Evolutionary conservation across 805 yeast genomes (phyloP).

Genomic region (Cyberlindnera mycetangii): DNA sequence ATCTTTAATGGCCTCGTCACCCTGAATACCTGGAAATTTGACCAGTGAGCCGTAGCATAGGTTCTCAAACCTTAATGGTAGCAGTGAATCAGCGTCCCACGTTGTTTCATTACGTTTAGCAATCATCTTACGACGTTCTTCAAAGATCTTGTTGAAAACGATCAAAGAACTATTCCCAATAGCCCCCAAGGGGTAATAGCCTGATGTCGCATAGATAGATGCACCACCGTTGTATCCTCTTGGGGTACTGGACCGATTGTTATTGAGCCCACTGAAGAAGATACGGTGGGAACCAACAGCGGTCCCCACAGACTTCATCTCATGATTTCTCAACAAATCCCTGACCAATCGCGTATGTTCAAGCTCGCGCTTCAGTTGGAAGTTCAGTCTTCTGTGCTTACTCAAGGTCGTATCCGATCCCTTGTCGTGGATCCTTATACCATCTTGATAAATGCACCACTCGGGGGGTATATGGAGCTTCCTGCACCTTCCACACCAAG

Average conservation of each 20-base stretch:
- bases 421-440: conserved; percentile 2
- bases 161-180: background rate
- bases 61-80: background rate
- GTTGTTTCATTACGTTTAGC: background rate
- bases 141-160: background rate
- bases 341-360: background rate
- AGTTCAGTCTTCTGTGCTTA: background rate
- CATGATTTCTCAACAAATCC: background rate
- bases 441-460: conserved; percentile 4
- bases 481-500: conserved; percentile 2
- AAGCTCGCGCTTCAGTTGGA: conserved; percentile 1
- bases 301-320: too few species aligned
- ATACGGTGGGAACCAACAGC: background rate
- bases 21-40: background rate
- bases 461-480: conserved; percentile 1
- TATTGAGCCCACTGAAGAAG: background rate
- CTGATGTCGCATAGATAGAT: background rate
- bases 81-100: background rate
- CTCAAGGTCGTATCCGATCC: background rate
- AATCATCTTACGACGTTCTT: background rate
- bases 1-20: background rate
- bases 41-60: background rate
- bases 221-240: background rate
- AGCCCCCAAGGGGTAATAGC: background rate
- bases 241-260: background rate